A percentile compares a stretch with the other conserved stretches of the same genome.
Evolutionary conservation across 2,329 filamentous ascomycete species (phyloP).

Genomic region (Arthrobotrys pseudoclavata): DNA sequence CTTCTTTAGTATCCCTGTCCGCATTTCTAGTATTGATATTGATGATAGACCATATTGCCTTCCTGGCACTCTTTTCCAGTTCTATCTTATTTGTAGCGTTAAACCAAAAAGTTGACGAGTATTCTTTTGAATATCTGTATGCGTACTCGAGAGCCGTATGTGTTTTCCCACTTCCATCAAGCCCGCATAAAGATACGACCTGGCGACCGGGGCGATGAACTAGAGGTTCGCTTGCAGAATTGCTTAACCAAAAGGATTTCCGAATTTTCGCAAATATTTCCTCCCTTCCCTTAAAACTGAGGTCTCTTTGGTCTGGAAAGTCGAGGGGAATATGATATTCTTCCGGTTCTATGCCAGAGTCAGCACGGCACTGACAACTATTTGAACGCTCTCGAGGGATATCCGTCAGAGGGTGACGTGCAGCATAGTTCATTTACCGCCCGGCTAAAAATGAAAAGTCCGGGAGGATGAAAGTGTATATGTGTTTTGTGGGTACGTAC

Average conservation of each 20-base stretch:
- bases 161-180: slow-evolving; percentile 33
- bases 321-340: neutral
- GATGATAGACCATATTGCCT: neutral
- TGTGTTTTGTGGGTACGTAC: no score
- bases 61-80: slow-evolving; percentile 8
- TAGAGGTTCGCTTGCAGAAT: neutral
- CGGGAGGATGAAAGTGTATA: no score
- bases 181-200: slow-evolving; percentile 9
- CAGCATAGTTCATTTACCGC: neutral
- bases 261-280: slow-evolving; percentile 2
- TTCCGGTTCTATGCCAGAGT: neutral
- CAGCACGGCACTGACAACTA: neutral
- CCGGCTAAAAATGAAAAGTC: neutral
- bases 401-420: neutral
- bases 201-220: neutral
- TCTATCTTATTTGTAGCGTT: slow-evolving; percentile 9
- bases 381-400: neutral
- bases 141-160: slow-evolving; percentile 27
- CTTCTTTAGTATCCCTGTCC: neutral
- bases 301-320: neutral
- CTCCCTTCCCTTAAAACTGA: slow-evolving; percentile 8
- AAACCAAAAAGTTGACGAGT: slow-evolving; percentile 20
- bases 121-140: slow-evolving; percentile 12
- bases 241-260: neutral
- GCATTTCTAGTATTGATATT: neutral